phyloP scores from a whole-genome alignment of 306 rosid genomes.

The Crataegus laevigata region DNA sequence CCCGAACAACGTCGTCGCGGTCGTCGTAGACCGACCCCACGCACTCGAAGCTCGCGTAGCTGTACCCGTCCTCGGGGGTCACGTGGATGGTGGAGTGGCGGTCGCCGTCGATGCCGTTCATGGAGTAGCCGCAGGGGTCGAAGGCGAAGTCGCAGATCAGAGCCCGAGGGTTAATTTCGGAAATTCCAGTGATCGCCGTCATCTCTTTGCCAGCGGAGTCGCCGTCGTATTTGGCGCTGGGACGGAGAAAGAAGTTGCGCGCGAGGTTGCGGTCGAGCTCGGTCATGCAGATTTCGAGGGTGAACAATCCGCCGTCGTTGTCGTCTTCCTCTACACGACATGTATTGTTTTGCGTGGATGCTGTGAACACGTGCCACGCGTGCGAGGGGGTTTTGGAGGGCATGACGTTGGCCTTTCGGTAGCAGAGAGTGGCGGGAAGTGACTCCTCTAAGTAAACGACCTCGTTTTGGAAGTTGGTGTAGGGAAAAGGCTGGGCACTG shows the following conservation, averaged over 20 bases:
- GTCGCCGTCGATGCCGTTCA: conserved; percentile 78
- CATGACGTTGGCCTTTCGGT: conserved; percentile 71
- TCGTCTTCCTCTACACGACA: not conserved
- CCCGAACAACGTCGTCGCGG: conserved; percentile 31
- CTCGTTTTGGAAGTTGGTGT: conserved; percentile 78
- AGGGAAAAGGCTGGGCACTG: conserved; percentile 72
- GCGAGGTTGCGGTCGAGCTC: conserved; percentile 74
- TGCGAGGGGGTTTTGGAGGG: conserved; percentile 64
- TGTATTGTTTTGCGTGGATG: conserved; percentile 28
- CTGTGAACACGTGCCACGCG: conserved; percentile 88
- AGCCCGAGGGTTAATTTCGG: conserved; percentile 53
- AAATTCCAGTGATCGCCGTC: conserved; percentile 68
- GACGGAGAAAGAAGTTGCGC: conserved; percentile 48
- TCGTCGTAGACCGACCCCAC: conserved; percentile 49
- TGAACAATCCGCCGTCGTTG: conserved; percentile 30
- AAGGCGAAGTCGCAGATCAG: conserved; percentile 80
- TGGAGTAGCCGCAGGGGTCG: conserved; percentile 91
- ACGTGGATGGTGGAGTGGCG: conserved; percentile 92
- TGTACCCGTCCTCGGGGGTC: conserved; percentile 94
- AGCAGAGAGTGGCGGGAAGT: conserved; percentile 45
- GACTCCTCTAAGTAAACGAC: conserved; percentile 47
- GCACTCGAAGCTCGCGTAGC: conserved; percentile 90
- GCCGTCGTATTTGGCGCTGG: conserved; percentile 47
- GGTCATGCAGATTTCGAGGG: conserved; percentile 92
- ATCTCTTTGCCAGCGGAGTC: conserved; percentile 75